phyloP scores from a whole-genome alignment of 2,329 filamentous ascomycete genomes.

The Gnomoniopsis sp. region DNA sequence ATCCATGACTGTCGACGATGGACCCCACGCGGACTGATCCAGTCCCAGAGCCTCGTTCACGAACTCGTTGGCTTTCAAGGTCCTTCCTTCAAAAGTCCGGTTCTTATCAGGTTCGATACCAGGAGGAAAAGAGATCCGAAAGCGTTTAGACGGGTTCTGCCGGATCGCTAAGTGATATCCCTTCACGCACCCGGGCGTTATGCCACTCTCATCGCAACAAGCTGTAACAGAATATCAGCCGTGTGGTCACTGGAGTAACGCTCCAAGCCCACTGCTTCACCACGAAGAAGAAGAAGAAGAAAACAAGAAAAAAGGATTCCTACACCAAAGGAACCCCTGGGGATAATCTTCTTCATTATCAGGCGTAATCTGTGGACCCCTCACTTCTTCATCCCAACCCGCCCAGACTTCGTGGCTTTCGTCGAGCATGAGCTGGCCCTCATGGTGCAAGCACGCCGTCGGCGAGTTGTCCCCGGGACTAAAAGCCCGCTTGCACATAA shows the following conservation, averaged over 20 bases:
- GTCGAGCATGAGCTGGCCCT: slow-evolving; percentile 1
- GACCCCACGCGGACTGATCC: neutral
- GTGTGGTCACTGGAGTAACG: neutral
- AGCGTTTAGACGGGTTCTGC: slow-evolving; percentile 5
- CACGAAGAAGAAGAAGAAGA: neutral
- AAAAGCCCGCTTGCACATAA: slow-evolving; percentile 11
- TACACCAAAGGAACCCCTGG: slow-evolving; percentile 10
- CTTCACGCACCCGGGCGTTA: slow-evolving; percentile 5
- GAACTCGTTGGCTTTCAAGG: slow-evolving; percentile 13
- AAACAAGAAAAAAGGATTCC: neutral
- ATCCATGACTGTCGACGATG: neutral
- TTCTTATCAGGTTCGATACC: neutral
- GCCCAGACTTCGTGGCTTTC: neutral
- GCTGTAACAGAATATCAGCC: neutral
- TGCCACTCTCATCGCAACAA: slow-evolving; percentile 9
- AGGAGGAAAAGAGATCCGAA: neutral
- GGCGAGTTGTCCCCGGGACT: neutral
- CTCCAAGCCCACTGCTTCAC: too few relatives aligned
- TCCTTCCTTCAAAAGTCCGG: slow-evolving; percentile 12
- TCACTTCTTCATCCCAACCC: neutral
- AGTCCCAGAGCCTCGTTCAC: slow-evolving; percentile 7
- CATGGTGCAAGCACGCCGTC: slow-evolving; percentile 11
- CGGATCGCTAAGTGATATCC: slow-evolving; percentile 11
- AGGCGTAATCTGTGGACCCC: neutral
- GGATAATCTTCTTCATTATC: slow-evolving; percentile 8